A percentile compares a stretch with the other conserved stretches of the same genome.
Evolutionary conservation across 345 rosid species (phyloP).

Genomic region (Eucalyptus viminalis): DNA sequence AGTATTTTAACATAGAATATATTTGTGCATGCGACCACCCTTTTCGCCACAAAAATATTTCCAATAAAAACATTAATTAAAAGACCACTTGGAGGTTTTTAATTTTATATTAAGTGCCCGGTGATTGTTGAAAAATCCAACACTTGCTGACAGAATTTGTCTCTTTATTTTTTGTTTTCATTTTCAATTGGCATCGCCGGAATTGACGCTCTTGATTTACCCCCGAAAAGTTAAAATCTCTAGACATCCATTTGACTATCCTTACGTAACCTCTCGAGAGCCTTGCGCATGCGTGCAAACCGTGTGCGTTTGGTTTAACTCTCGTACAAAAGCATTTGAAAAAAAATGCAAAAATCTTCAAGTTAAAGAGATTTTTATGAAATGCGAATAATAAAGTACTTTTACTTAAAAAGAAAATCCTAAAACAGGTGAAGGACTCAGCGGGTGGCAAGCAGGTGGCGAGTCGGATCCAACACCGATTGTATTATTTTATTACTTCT

Average conservation of each 20-base stretch:
- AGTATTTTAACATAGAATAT: not conserved
- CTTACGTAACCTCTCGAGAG: not conserved
- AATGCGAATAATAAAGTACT: not conserved
- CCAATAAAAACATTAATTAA: fast-evolving
- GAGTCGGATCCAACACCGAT: not conserved
- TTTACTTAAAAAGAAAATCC: not conserved
- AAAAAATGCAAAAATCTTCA: not conserved
- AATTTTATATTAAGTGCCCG: not conserved
- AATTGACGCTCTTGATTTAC: not conserved
- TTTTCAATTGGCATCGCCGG: not conserved
- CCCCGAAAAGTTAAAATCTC: not conserved
- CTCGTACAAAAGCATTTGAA: no score
- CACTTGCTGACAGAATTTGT: not conserved
- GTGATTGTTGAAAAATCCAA: not conserved
- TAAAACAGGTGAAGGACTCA: not conserved
- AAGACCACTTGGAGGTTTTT: not conserved
- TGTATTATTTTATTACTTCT: not conserved
- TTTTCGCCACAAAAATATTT: not conserved
- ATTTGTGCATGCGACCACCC: not conserved
- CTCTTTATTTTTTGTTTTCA: not conserved
- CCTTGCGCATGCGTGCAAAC: not conserved
- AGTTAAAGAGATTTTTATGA: no score
- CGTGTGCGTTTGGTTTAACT: not conserved
- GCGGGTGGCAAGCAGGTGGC: not conserved
- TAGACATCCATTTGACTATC: not conserved